These are phyloP conservation scores for Pugionium cornutum DNA, from an alignment of 345 rosid species.

Conservation along the genomic window DNA sequence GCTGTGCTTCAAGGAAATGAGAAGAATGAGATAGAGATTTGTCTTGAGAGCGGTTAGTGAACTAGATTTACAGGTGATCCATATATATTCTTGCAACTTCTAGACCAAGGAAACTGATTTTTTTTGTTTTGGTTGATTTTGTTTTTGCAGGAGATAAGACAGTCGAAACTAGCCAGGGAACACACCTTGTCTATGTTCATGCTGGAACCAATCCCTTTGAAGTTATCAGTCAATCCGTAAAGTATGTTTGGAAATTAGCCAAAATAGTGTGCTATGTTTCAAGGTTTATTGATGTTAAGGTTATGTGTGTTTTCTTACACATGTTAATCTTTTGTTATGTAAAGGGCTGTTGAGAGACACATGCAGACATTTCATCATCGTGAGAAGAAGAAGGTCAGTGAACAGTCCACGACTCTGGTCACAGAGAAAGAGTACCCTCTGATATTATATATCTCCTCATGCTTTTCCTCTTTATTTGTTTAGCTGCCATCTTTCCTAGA, in stretches of 20 bases:
- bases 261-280: not conserved
- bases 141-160: constrained; percentile 85
- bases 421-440: constrained; percentile 2
- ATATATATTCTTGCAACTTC: not conserved
- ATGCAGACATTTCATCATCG: constrained; percentile 87
- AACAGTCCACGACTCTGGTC: not conserved
- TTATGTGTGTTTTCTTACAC: constrained; percentile 2
- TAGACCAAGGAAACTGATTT: constrained; percentile 27
- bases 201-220: constrained; percentile 97
- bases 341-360: constrained; percentile 80
- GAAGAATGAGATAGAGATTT: constrained; percentile 79
- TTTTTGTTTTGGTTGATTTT: constrained; percentile 42
- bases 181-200: constrained; percentile 83
- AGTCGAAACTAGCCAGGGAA: constrained; percentile 86
- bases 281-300: constrained; percentile 12
- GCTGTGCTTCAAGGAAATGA: constrained; percentile 91
- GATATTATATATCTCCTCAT: constrained; percentile 29
- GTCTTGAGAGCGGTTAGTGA: constrained; percentile 94
- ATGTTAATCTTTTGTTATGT: constrained; percentile 5
- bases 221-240: constrained; percentile 87
- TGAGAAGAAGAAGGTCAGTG: constrained; percentile 78
- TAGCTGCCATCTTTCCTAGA: constrained; percentile 87
- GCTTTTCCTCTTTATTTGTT: constrained; percentile 21
- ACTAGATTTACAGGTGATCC: constrained; percentile 26
- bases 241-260: constrained; percentile 47